Percentiles rank a stretch among this genome's conserved stretches.
phyloP scores from a whole-genome alignment of 768 basidiomycete genomes.

The Trametes punicea region DNA sequence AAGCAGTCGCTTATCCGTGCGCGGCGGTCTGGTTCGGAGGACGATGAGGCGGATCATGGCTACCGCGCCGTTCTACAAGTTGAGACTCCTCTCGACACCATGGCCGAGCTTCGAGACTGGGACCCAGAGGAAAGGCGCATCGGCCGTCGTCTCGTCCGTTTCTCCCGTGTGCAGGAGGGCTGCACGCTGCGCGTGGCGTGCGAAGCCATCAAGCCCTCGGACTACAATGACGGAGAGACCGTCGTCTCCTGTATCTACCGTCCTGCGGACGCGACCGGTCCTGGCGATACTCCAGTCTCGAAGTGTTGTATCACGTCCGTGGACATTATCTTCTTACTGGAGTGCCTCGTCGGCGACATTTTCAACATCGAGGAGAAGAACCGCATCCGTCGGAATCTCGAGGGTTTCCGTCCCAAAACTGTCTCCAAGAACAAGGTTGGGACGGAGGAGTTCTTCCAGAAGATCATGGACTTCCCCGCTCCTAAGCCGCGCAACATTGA shows the following conservation, averaged over 20 bases:
- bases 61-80: conserved; percentile 52
- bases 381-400: conserved; percentile 89
- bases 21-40: conserved; percentile 26
- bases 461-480: conserved; percentile 93
- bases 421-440: conserved; percentile 82
- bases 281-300: neutral
- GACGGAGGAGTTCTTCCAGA: conserved; percentile 85
- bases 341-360: conserved; percentile 67
- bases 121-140: conserved; percentile 58
- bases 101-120: conserved; percentile 51
- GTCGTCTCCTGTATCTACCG: conserved; percentile 96
- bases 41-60: conserved; percentile 37
- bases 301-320: conserved; percentile 88
- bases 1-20: conserved; percentile 25
- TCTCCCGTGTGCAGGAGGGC: conserved; percentile 75
- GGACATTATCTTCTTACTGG: conserved; percentile 91
- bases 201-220: conserved; percentile 66
- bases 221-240: conserved; percentile 69
- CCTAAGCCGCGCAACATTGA: conserved; percentile 97
- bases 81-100: conserved; percentile 49
- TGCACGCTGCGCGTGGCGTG: conserved; percentile 75
- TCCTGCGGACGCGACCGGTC: conserved; percentile 54
- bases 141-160: conserved; percentile 84
- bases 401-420: conserved; percentile 87
- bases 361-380: conserved; percentile 98